Evolutionary conservation across 768 basidiomycete genomes (phyloP).

Genomic region (Amanita jacksonii): DNA sequence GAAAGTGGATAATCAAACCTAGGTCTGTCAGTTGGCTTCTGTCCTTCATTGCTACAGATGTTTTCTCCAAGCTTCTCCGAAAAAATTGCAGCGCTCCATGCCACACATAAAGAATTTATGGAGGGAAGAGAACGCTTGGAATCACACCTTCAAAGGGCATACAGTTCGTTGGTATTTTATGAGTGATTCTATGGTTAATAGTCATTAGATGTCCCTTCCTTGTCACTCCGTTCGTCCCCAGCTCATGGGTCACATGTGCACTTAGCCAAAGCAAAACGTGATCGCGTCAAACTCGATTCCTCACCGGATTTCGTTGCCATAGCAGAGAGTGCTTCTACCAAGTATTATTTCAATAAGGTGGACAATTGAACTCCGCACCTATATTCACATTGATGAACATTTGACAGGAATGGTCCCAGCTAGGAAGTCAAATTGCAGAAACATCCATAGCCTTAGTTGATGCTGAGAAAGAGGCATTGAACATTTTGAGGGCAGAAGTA

Average conservation of each 20-base stretch:
- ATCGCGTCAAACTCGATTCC: constrained; percentile 37
- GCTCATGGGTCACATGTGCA: constrained; percentile 72
- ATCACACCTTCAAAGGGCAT: constrained; percentile 37
- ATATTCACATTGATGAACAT: background rate
- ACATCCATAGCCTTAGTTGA: constrained; percentile 38
- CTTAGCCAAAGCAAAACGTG: constrained; percentile 53
- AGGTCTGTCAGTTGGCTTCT: constrained; percentile 31
- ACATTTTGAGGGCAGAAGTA: constrained; percentile 58
- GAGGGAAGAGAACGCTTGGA: constrained; percentile 44
- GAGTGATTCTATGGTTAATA: background rate
- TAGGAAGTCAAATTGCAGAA: constrained; percentile 61
- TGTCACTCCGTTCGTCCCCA: constrained; percentile 61
- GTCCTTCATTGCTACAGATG: constrained; percentile 1
- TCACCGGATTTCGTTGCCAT: constrained; percentile 47
- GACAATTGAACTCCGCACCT: constrained; percentile 9
- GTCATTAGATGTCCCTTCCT: constrained; percentile 52
- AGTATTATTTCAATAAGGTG: constrained; percentile 60
- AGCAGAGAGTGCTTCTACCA: constrained; percentile 56
- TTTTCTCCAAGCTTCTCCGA: constrained; percentile 52
- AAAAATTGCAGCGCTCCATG: constrained; percentile 40
- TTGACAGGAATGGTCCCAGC: constrained; percentile 59
- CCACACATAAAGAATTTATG: constrained; percentile 32
- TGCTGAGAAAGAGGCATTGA: constrained; percentile 70
- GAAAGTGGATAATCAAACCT: constrained; percentile 56
- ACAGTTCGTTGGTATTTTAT: constrained; percentile 28